Conservation (phyloP, 345 rosid species). For the Rhodamnia argentea region DNA sequence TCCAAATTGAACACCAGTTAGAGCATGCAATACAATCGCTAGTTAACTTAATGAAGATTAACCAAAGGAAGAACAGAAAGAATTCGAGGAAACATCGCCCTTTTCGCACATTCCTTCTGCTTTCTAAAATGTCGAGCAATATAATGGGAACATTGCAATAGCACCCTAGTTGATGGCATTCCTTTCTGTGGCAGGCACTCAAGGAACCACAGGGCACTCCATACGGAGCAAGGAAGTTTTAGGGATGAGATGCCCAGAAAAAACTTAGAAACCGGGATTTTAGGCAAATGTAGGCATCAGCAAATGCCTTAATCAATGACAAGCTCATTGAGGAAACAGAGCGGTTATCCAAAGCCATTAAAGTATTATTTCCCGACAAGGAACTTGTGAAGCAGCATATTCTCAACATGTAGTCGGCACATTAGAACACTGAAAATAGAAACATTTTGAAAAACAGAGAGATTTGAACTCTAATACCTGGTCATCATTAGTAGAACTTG, state of each 20-base stretch:
- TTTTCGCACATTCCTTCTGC: not conserved
- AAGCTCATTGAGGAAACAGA: not conserved
- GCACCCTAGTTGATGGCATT: slow-evolving; percentile 5
- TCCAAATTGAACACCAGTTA: not conserved
- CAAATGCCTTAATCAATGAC: not conserved
- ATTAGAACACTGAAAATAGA: not conserved
- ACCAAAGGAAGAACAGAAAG: not conserved
- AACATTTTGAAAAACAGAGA: not conserved
- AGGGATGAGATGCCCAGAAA: not conserved
- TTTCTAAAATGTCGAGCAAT: not conserved
- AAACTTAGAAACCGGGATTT: not conserved
- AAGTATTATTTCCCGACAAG: not conserved
- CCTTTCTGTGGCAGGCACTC: slow-evolving; percentile 3
- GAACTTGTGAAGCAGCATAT: not conserved
- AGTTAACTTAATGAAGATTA: not conserved
- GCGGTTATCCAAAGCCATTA: not conserved
- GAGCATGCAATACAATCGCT: not conserved
- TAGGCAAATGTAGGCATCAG: not conserved
- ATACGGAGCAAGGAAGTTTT: slow-evolving; percentile 1
- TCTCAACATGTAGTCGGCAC: not conserved
- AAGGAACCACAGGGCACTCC: slow-evolving; percentile 3
- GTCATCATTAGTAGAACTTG: slow-evolving; percentile 41
- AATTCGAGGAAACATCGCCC: not conserved
- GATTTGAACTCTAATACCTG: slow-evolving; percentile 30
- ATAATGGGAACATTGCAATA: not conserved